Conservation (phyloP, 352 stramenopile genomes). For the Globisporangium nagaii region DNA sequence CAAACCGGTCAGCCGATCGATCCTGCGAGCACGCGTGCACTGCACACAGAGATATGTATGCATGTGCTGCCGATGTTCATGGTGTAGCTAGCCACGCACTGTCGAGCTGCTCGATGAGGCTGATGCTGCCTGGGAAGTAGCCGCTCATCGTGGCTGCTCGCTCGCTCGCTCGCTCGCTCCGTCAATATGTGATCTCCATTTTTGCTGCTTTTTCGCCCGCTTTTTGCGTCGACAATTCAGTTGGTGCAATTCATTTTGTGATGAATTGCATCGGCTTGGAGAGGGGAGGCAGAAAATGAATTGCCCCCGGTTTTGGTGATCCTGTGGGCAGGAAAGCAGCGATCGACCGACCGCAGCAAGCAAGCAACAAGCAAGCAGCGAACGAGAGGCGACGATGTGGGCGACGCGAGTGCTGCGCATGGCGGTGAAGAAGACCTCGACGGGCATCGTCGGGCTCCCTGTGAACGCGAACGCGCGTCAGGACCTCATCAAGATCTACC, state of each 20-base stretch:
- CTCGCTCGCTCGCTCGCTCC: too few species aligned
- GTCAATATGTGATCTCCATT: background rate
- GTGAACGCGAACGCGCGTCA: slow-evolving; percentile 81
- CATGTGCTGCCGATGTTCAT: too few species aligned
- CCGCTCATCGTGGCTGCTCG: slow-evolving; percentile 43
- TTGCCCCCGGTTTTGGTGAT: slow-evolving; percentile 10
- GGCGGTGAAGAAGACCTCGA: slow-evolving; percentile 85
- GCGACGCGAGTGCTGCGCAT: slow-evolving; percentile 77
- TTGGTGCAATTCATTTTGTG: slow-evolving; percentile 8
- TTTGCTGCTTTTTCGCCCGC: background rate
- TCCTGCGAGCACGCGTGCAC: background rate
- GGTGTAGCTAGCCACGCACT: slow-evolving; percentile 65
- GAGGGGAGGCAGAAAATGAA: slow-evolving; percentile 8
- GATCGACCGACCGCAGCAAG: slow-evolving; percentile 7
- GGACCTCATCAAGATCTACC: slow-evolving; percentile 83
- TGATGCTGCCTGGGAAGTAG: slow-evolving; percentile 77
- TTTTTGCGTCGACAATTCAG: background rate
- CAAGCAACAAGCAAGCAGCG: slow-evolving; percentile 4
- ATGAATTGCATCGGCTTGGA: slow-evolving; percentile 1
- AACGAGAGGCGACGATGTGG: slow-evolving; percentile 51
- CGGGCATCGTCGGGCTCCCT: slow-evolving; percentile 75
- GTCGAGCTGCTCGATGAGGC: slow-evolving; percentile 80
- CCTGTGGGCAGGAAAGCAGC: slow-evolving; percentile 22
- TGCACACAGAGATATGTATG: background rate
- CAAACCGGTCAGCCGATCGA: too few species aligned